Percentiles rank a stretch among this genome's conserved stretches.
Evolutionary conservation across 495 filamentous ascomycete genomes (phyloP).

Genomic region (Xylaria castorea): DNA sequence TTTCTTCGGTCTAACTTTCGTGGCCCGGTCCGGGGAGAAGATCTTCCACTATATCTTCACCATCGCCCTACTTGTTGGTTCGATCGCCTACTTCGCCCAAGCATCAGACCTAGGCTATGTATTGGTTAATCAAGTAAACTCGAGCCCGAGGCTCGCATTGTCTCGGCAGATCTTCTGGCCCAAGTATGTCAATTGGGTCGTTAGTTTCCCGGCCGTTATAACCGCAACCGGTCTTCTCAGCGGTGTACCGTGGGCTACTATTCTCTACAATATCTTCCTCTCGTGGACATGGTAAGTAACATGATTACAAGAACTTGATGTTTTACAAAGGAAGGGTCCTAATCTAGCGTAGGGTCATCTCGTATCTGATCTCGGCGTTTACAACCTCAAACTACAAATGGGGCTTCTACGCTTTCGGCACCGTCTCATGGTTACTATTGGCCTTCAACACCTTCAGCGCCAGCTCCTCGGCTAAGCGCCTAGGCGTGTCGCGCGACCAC

Average conservation of each 20-base stretch:
- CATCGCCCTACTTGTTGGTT: slow-evolving; percentile 53
- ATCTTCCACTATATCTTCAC: slow-evolving; percentile 63
- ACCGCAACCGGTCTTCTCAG: slow-evolving; percentile 53
- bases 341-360: slow-evolving; percentile 42
- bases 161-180: slow-evolving; percentile 58
- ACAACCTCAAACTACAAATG: slow-evolving; percentile 56
- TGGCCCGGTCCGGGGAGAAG: slow-evolving; percentile 52
- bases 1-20: slow-evolving; percentile 47
- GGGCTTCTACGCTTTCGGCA: slow-evolving; percentile 58
- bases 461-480: slow-evolving; percentile 43
- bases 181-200: slow-evolving; percentile 59
- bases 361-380: slow-evolving; percentile 53
- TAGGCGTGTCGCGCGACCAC: slow-evolving; percentile 48
- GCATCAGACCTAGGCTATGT: slow-evolving; percentile 52
- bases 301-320: not conserved
- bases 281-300: slow-evolving; percentile 51
- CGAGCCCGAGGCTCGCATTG: slow-evolving; percentile 33
- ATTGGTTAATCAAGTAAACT: slow-evolving; percentile 43
- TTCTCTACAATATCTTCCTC: slow-evolving; percentile 52
- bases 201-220: slow-evolving; percentile 50
- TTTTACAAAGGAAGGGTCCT: not conserved
- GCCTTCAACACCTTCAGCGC: slow-evolving; percentile 41
- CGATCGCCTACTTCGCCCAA: slow-evolving; percentile 54
- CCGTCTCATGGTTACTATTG: slow-evolving; percentile 45
- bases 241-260: slow-evolving; percentile 54